These are phyloP conservation scores for Asterophora lycoperdoides DNA, from an alignment of 768 basidiomycete species.

Conservation along the genomic window DNA sequence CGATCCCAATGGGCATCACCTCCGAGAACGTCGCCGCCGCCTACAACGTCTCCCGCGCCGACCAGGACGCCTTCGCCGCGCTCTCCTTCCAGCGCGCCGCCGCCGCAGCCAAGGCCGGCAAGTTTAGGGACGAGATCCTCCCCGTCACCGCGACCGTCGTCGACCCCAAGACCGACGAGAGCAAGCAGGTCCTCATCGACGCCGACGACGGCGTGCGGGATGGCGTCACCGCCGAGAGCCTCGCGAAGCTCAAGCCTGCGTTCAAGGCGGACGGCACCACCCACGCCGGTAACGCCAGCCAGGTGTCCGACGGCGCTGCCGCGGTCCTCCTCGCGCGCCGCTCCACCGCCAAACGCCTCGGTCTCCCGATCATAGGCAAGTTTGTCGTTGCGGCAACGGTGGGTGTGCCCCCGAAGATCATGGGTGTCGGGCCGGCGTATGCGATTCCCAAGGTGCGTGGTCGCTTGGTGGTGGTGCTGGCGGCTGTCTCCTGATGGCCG, in stretches of 20 bases:
- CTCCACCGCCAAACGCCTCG: constrained; percentile 74
- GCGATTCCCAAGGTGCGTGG: constrained; percentile 63
- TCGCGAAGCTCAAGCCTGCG: constrained; percentile 82
- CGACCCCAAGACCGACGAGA: constrained; percentile 75
- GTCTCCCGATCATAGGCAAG: constrained; percentile 83
- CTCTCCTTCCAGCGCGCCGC: constrained; percentile 82
- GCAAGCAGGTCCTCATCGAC: constrained; percentile 65
- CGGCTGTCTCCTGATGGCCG: background rate
- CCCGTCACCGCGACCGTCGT: constrained; percentile 69
- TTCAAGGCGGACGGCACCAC: constrained; percentile 75
- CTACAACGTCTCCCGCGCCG: constrained; percentile 66
- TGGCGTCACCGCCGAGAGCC: constrained; percentile 74
- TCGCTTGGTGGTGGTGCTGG: background rate
- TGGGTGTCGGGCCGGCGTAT: constrained; percentile 90
- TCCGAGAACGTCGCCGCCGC: constrained; percentile 90
- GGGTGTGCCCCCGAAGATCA: constrained; percentile 86
- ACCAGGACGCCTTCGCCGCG: constrained; percentile 83
- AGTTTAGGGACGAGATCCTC: constrained; percentile 83
- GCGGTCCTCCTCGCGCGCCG: constrained; percentile 83
- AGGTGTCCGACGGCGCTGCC: constrained; percentile 91
- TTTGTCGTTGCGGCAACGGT: constrained; percentile 66
- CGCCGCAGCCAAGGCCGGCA: constrained; percentile 73
- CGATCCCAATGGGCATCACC: constrained; percentile 90
- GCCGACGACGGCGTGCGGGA: constrained; percentile 83
- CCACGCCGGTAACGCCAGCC: constrained; percentile 84